These are phyloP conservation scores for Eutypa lata DNA, from an alignment of 2,329 filamentous ascomycete genomes.

Conservation along the genomic window DNA sequence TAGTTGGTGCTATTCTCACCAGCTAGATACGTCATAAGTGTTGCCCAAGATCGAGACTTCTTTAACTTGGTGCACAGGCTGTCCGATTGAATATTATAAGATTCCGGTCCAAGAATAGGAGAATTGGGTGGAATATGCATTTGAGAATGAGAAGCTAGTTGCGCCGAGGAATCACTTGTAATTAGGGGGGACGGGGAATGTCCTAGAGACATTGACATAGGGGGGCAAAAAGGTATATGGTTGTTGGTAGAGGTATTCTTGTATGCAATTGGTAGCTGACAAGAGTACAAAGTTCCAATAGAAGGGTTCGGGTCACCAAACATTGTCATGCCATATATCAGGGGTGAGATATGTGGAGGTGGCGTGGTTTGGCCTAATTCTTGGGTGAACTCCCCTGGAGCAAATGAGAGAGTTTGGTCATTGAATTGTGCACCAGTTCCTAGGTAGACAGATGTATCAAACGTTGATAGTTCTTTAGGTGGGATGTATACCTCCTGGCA, in stretches of 20 bases:
- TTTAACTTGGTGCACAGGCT: not conserved
- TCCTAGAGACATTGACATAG: too few species aligned
- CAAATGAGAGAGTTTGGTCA: not conserved
- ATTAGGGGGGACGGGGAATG: too few species aligned
- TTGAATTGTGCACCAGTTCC: not conserved
- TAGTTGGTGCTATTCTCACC: too few species aligned
- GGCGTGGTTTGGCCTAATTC: not conserved
- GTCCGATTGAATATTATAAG: not conserved
- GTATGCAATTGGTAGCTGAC: too few species aligned
- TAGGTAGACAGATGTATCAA: not conserved
- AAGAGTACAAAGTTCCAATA: too few species aligned
- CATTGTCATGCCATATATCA: not conserved
- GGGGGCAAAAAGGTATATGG: too few species aligned
- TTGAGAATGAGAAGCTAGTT: too few species aligned
- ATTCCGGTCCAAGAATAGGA: not conserved
- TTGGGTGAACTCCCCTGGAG: not conserved
- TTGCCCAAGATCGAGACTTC: not conserved
- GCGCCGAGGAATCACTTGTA: too few species aligned
- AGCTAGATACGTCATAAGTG: not conserved
- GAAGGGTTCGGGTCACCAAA: not conserved
- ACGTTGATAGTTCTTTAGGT: not conserved
- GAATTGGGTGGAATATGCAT: not conserved
- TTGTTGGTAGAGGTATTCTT: too few species aligned
- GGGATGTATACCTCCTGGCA: not conserved
- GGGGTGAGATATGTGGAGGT: too few species aligned